Base-by-base conservation (phyloP, 345 rosid genomes). In the Eucalyptus curtisii region DNA sequence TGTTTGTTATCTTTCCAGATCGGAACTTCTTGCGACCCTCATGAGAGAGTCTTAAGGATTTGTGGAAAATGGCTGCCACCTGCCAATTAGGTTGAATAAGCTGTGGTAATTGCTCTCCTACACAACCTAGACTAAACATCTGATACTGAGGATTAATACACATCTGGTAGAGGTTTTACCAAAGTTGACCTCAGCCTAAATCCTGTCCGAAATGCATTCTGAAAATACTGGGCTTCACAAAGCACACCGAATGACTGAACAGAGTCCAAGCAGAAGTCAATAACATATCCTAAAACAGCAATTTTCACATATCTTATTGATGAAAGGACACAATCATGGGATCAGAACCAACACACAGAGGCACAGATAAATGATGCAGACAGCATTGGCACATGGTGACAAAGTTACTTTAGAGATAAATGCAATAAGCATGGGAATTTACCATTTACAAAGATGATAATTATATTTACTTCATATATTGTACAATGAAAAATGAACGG, bases 61-160 rank as follows among this genome's bases (percentile, higher is more conserved):
- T 98, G 85, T 93, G 95, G 91, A 98, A 97, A 89, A 97, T 96
- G 91, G 99, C 98, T 64, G 99, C 99, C 91, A 97, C 96, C 99
- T 97, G 90, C 53, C n/a, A 50, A 48, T 64, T 48, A 13, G 87
- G n/a, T 85, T 64, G 47, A 76, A 22, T 33, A 57, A 57, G 64
- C 44, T 20, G 49, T 31, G 24, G 42, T 49, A 45, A 17, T 68
- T 33, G 42, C 80, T 8, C 13, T 33, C 42, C 42, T 66, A 66
- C 20, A 15, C 40, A 15, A 31, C 10, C 79, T 68, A 68, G 80
- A 31, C 80, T 68, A 68, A 68, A 68, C 80, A 68, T 68, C 42
- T 16, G 80, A 68, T 16, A 68, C 42, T 15, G 80, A 33, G 42
- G 42, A 68, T 16, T 68, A 68, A 17, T 33, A 68, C 40, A 61